Conservation (phyloP, 768 basidiomycete genomes). For the Rhodotorula paludigena region DNA sequence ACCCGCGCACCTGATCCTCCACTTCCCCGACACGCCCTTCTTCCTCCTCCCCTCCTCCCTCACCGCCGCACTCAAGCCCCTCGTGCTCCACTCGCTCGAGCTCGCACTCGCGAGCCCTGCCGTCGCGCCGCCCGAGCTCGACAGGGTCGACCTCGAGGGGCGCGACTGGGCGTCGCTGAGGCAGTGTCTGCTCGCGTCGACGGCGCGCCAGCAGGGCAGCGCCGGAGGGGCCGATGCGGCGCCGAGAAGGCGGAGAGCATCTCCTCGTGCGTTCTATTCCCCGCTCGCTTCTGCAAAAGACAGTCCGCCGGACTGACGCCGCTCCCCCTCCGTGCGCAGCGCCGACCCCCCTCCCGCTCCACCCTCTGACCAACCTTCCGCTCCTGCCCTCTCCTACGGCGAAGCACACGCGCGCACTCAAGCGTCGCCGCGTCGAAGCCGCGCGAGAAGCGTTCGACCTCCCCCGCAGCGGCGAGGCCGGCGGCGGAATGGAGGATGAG, state of each 20-base stretch:
- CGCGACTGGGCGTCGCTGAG: constrained; percentile 3
- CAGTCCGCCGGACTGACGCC: too few species aligned
- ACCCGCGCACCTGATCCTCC: constrained; percentile 6
- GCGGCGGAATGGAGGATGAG: neutral
- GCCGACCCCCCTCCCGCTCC: too few species aligned
- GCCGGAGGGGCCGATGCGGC: constrained; percentile 25
- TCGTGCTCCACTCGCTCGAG: constrained; percentile 10
- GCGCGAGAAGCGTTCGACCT: constrained; percentile 2
- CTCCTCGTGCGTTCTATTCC: too few species aligned
- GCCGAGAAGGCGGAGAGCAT: constrained; percentile 31
- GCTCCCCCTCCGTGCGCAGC: too few species aligned
- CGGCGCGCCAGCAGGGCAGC: too few species aligned
- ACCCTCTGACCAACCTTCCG: neutral
- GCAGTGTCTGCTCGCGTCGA: neutral
- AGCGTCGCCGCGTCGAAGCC: constrained; percentile 17
- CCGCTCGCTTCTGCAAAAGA: too few species aligned
- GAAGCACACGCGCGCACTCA: neutral
- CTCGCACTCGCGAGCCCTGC: neutral
- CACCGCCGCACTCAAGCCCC: neutral
- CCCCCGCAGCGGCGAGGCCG: too few species aligned
- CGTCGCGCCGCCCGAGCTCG: neutral
- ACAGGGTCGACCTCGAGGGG: neutral
- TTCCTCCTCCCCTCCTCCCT: constrained; percentile 24
- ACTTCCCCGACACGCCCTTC: constrained; percentile 19
- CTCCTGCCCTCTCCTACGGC: neutral